Evolutionary conservation across 108 stramenopile species (phyloP), one percentile per base, ranked within the genome.

Genomic region (Chaetoceros tenuissimus): DNA sequence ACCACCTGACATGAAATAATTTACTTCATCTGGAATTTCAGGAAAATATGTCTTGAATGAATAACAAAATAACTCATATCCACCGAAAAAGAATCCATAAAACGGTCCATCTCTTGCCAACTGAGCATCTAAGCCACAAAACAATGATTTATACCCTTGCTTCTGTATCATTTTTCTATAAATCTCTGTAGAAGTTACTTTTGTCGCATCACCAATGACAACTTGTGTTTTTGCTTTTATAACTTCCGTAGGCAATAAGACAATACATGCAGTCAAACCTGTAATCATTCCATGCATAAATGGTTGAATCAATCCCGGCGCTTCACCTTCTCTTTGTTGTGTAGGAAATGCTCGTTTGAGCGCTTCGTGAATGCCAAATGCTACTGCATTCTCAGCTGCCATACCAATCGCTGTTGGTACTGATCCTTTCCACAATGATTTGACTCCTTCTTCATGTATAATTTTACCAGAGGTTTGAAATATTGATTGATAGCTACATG

Each of bases 141-240:
- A 87, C 3, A 87, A 55, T 16, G 73, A 72, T 63, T 18, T 40
- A n/a, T 51, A 5, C 0, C 90, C 90, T 21, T 81, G 81, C 46
- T 57, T 44, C 43, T 73, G 68, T 25, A 86, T 66, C 81, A 92
- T 92, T 55, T 75, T 63, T 55, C 58, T 70, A 31, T 84, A 64
- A 29, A 88, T 64, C 53, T 88, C 79, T 17, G 68, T 57, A 21
- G 84, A 81, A 13, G 82, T 72, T 8, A 73, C 57, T 48, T 26
- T 56, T n/a, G n/a, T n/a, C 31, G 55, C 40, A 26, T 60, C 49
- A 24, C 84, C 84, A 25, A 87, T 75, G 17, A 77, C 69, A 20
- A 88, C 80, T 76, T 92, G 90, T 16, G 86, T 85, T 60, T 92
- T 92, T 8, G 84, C 84, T 71, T 92, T 92, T 43, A 92, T 73